Evolutionary conservation across 306 rosid species (phyloP).

Genomic region (Clitoria ternatea): DNA sequence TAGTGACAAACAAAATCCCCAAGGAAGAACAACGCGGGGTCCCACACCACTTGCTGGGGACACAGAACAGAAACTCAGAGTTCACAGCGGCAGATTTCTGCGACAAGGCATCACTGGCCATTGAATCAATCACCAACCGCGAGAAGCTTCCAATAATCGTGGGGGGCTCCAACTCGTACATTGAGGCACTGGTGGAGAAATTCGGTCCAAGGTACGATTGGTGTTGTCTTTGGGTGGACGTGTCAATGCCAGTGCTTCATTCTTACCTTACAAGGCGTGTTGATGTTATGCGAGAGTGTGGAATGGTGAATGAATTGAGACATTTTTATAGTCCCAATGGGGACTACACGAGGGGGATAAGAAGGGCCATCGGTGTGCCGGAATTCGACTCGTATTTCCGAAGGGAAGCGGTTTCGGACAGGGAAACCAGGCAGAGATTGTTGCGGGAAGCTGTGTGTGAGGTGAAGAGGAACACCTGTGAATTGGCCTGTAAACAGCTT

Average conservation of each 20-base stretch:
- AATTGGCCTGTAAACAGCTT: slow-evolving; percentile 49
- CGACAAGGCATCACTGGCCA: slow-evolving; percentile 29
- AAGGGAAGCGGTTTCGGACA: slow-evolving; percentile 9
- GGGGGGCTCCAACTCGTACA: slow-evolving; percentile 70
- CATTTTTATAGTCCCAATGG: slow-evolving; percentile 35
- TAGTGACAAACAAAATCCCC: slow-evolving; percentile 57
- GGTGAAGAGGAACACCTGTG: slow-evolving; percentile 47
- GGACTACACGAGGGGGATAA: slow-evolving; percentile 50
- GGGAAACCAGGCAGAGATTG: slow-evolving; percentile 6
- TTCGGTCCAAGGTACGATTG: slow-evolving; percentile 41
- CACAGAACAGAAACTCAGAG: slow-evolving; percentile 33
- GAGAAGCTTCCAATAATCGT: slow-evolving; percentile 57
- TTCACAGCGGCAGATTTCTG: slow-evolving; percentile 46
- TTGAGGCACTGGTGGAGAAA: slow-evolving; percentile 48
- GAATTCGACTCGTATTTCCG: slow-evolving; percentile 59
- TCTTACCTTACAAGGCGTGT: slow-evolving; percentile 45
- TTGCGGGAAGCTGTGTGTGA: slow-evolving; percentile 41
- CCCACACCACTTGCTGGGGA: slow-evolving; percentile 68
- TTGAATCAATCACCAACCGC: slow-evolving; percentile 34
- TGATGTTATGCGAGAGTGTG: slow-evolving; percentile 49
- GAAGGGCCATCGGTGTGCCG: slow-evolving; percentile 63
- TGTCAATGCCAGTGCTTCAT: slow-evolving; percentile 35
- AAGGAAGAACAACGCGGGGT: slow-evolving; percentile 49
- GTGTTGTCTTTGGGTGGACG: slow-evolving; percentile 63
- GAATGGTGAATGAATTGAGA: slow-evolving; percentile 55